phyloP scores from a whole-genome alignment of 768 basidiomycete genomes.

The Hebeloma cylindrosporum region DNA sequence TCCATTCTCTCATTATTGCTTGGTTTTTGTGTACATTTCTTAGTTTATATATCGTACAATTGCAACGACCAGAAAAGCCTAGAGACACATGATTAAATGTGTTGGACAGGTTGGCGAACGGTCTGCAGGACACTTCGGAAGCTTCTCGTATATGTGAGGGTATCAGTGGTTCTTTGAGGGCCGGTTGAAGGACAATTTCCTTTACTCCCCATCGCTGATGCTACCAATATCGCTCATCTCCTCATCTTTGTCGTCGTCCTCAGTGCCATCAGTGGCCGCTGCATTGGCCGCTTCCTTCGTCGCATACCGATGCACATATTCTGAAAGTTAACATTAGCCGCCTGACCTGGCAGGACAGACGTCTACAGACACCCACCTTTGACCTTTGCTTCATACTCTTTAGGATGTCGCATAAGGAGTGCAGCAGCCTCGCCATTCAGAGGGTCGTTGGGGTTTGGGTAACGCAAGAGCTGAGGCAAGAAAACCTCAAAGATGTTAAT shows the following conservation, averaged over 20 bases:
- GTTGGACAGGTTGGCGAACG: too few relatives aligned
- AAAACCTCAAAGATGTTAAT: slow-evolving; percentile 99
- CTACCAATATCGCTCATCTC: slow-evolving; percentile 89
- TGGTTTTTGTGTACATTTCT: slow-evolving; percentile 14
- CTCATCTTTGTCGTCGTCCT: slow-evolving; percentile 74
- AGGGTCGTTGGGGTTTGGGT: slow-evolving; percentile 98
- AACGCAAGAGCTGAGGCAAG: slow-evolving; percentile 93
- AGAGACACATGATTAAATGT: too few relatives aligned
- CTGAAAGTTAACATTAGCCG: slow-evolving; percentile 38
- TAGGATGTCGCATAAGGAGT: slow-evolving; percentile 94
- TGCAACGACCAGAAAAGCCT: slow-evolving; percentile 23
- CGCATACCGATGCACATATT: slow-evolving; percentile 95
- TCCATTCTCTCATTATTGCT: slow-evolving; percentile 2
- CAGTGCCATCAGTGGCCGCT: slow-evolving; percentile 58
- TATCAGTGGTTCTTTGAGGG: slow-evolving; percentile 7
- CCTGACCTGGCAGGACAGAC: not conserved
- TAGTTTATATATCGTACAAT: slow-evolving; percentile 23
- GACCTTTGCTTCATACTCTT: slow-evolving; percentile 92
- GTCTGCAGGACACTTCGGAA: too few relatives aligned
- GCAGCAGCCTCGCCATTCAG: slow-evolving; percentile 98
- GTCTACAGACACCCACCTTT: slow-evolving; percentile 58
- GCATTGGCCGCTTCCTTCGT: slow-evolving; percentile 88
- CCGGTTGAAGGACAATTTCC: too few relatives aligned
- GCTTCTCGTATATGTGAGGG: slow-evolving; percentile 5
- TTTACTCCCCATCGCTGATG: slow-evolving; percentile 67